Evolutionary conservation across 1,139 yeast genomes (phyloP).

Genomic region (Meyerozyma smithsonii): DNA sequence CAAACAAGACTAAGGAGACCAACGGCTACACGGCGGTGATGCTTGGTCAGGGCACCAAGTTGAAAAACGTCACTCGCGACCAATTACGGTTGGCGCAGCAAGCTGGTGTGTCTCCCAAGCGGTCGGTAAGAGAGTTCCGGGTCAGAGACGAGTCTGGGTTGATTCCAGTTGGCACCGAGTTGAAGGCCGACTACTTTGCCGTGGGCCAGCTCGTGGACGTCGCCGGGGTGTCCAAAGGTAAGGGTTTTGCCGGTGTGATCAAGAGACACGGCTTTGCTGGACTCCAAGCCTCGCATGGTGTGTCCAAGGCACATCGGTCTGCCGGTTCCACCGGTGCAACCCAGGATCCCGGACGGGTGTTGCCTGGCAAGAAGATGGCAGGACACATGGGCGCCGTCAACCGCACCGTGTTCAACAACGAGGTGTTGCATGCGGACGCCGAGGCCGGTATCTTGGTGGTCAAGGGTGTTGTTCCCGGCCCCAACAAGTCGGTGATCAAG

Average conservation of each 20-base stretch:
- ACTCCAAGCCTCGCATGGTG: constrained; percentile 94
- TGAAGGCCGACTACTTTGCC: constrained; percentile 79
- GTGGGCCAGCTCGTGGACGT: constrained; percentile 83
- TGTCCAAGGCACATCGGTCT: constrained; percentile 86
- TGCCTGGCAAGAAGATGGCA: constrained; percentile 98
- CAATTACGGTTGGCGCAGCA: constrained; percentile 75
- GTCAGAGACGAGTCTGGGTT: constrained; percentile 63
- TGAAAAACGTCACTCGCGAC: constrained; percentile 59
- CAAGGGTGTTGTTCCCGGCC: constrained; percentile 91
- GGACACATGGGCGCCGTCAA: constrained; percentile 87
- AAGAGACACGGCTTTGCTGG: constrained; percentile 92
- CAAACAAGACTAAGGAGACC: constrained; percentile 58
- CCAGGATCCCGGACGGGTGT: constrained; percentile 91
- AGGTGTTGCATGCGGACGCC: constrained; percentile 75
- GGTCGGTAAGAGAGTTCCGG: constrained; percentile 69
- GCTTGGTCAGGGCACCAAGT: constrained; percentile 77
- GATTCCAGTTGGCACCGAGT: constrained; percentile 71
- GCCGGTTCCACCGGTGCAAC: constrained; percentile 98
- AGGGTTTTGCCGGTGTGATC: constrained; percentile 98
- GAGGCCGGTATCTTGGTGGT: constrained; percentile 77
- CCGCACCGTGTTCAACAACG: constrained; percentile 71
- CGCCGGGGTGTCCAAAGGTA: constrained; percentile 80
- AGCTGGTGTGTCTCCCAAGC: constrained; percentile 84
- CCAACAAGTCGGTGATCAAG: constrained; percentile 69
- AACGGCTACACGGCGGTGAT: constrained; percentile 86